These are phyloP conservation scores for Drosera spatulata DNA, from an alignment of 179 eudicot genomes.

Conservation along the genomic window DNA sequence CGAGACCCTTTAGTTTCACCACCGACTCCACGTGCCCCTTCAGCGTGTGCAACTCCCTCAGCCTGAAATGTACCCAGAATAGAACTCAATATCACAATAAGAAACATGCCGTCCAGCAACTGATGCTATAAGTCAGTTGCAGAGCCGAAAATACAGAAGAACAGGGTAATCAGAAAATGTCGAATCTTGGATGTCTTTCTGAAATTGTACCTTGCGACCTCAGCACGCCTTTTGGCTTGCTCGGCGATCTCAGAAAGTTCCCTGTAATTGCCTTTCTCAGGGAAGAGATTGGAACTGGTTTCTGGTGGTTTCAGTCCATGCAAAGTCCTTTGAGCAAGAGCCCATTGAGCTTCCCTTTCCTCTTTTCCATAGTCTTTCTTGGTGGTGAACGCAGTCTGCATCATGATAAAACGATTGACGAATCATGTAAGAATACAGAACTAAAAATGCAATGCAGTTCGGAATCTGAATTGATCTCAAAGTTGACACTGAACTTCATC, in stretches of 20 bases:
- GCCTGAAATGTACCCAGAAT: constrained; percentile 23
- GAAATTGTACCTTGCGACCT: constrained; percentile 43
- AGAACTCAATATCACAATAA: not conserved
- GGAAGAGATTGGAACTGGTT: constrained; percentile 3
- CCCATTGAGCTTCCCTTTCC: constrained; percentile 49
- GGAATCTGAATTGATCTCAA: no score
- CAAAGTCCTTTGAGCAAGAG: constrained; percentile 38
- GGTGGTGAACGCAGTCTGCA: constrained; percentile 54
- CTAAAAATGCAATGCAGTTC: no score
- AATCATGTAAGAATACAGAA: no score
- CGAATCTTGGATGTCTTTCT: no score
- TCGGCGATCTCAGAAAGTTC: constrained; percentile 37
- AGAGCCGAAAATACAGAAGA: no score
- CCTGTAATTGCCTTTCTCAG: constrained; percentile 10
- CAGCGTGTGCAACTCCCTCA: constrained; percentile 40
- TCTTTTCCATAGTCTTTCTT: constrained; percentile 56
- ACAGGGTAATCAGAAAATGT: no score
- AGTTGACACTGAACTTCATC: no score
- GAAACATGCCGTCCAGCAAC: no score
- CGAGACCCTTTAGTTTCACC: constrained; percentile 25
- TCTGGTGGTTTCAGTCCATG: constrained; percentile 34
- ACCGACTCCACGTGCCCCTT: constrained; percentile 57
- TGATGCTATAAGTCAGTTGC: not conserved
- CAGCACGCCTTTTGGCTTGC: constrained; percentile 62
- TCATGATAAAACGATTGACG: no score